Base-by-base conservation (phyloP, 208 protist genomes). In the Kentomonas sorsogonicus region DNA sequence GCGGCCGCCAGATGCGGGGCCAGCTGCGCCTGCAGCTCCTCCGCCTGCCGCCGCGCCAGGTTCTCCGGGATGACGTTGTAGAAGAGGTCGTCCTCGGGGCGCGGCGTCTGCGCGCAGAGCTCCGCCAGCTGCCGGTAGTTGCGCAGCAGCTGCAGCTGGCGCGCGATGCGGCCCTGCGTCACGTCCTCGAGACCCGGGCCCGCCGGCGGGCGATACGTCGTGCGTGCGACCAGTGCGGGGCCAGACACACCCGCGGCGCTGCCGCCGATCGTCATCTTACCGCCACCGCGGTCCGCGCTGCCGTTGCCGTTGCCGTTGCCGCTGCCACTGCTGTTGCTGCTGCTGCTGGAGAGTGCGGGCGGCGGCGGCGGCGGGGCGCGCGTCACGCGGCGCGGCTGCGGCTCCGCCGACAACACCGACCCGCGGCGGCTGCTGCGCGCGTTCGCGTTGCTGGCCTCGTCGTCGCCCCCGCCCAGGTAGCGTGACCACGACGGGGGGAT, bases 71-170 rank as follows among this genome's bases (percentile, higher is more conserved):
- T 57, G 50, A 79, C 26, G 45, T 20, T 22, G 34, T 20, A 13
- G 26, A 81, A 79, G 29, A 79, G 59, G 50, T 69, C 69, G 5
- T 48, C 52, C 30, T 51, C 56, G 18, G 78, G 63, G 68, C 72
- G 54, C 16, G 48, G 38, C 2, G 74, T 86, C 58, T 72, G 55
- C 41, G 73, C 38, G 71, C 78, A 86, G 43, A 86, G 53, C 51
- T 80, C 74, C 2, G 74, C 63, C 1, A 86, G 58, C 53, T 79
- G 63, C 16, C 76, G 70, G 63, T 86, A 83, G 67, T 83, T 86
- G 31, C 73, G 74, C 50, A 86, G 62, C n/a, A 86, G 69, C 63
- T 86, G 79, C 53, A 86, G 66, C 60, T 86, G 79, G 1, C 75
- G 79, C 10, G 66, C 60, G 20, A 86, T 79, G 62, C 74, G 70